Evolutionary conservation across 768 basidiomycete genomes (phyloP), one percentile per base, ranked within the genome.

Genomic region (Lactifluus volemus): DNA sequence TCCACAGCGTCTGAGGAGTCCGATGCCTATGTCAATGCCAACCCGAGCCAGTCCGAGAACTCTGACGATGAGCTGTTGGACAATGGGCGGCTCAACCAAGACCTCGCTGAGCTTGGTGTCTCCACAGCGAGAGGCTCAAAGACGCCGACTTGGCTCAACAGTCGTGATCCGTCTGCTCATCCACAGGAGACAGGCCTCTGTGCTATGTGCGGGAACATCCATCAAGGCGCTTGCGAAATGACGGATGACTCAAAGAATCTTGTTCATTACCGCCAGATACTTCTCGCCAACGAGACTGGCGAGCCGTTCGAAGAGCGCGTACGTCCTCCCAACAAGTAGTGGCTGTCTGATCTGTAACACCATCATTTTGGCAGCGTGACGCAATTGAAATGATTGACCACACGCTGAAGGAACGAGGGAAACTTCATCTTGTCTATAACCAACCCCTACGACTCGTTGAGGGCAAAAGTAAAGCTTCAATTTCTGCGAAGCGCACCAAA

Each of bases 371-470:
- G 15, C 68, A 89, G 88, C 75, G 72, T 65, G 81, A 78, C 48
- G 89, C 90, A 12, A 80, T 92, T 53, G 71, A 73, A 30, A 82
- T 82, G 6, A 90, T 92, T 63, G 90, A 92, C 59, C 76, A 83
- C 60, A 77, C 82, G 3, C 74, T 92, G 14, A 68, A 77, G 60
- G 64, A 72, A 54, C 81, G 86, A 15, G 85, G 86, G 3, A 77
- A 84, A 45, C 69, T 80, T 1, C 68, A 78, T 52, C 71, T 89
- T 21, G 78, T 89, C 57, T 74, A 73, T 41, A 84, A 82, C 1
- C 87, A 90, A 68, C 86, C 88, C 45, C 75, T 87, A 5, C 77
- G 79, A 63, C 79, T 82, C 11, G 71, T 86, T 14, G 76, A 74
- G 48, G 29, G 34, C 57, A 54, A 14, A 65, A 34, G 25, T 52